Percentiles rank a stretch among this genome's conserved stretches.
These are phyloP conservation scores for Colletotrichum sp. DNA, from an alignment of 2,329 filamentous ascomycete species.

Conservation along the genomic window DNA sequence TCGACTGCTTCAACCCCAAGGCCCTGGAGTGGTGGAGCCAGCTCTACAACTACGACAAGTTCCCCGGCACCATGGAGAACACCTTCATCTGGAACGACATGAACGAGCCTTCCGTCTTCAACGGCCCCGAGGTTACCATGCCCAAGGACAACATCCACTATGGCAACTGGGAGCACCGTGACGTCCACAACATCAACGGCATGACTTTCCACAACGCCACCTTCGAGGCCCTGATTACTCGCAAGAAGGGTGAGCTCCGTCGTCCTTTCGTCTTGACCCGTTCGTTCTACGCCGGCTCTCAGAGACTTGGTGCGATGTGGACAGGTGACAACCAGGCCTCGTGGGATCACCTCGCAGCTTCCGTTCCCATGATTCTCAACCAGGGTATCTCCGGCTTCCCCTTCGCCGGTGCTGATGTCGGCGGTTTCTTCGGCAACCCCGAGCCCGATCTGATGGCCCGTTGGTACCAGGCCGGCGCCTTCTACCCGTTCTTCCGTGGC, in stretches of 20 bases:
- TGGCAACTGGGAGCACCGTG: constrained; percentile 93
- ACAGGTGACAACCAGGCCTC: constrained; percentile 96
- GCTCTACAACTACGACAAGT: constrained; percentile 86
- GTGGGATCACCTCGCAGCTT: constrained; percentile 89
- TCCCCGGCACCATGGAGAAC: constrained; percentile 86
- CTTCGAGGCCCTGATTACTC: constrained; percentile 80
- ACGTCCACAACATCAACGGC: constrained; percentile 94
- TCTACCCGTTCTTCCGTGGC: constrained; percentile 97
- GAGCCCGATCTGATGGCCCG: constrained; percentile 88
- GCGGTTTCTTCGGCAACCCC: constrained; percentile 97
- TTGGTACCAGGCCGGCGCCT: constrained; percentile 96
- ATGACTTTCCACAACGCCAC: constrained; percentile 96
- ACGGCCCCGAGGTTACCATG: constrained; percentile 97
- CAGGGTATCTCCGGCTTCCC: constrained; percentile 93
- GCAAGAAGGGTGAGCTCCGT: constrained; percentile 83
- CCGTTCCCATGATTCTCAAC: constrained; percentile 91
- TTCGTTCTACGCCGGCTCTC: constrained; percentile 89
- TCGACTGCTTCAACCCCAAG: constrained; percentile 95
- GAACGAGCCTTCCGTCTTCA: constrained; percentile 99
- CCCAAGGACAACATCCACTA: constrained; percentile 96
- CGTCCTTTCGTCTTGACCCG: constrained; percentile 93
- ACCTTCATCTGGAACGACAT: constrained; percentile 99
- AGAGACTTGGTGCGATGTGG: constrained; percentile 95
- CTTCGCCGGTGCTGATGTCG: constrained; percentile 93
- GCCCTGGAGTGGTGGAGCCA: constrained; percentile 89